Base-by-base conservation (phyloP, 176 grass and related monocot genomes). In the Lolium rigidum region DNA sequence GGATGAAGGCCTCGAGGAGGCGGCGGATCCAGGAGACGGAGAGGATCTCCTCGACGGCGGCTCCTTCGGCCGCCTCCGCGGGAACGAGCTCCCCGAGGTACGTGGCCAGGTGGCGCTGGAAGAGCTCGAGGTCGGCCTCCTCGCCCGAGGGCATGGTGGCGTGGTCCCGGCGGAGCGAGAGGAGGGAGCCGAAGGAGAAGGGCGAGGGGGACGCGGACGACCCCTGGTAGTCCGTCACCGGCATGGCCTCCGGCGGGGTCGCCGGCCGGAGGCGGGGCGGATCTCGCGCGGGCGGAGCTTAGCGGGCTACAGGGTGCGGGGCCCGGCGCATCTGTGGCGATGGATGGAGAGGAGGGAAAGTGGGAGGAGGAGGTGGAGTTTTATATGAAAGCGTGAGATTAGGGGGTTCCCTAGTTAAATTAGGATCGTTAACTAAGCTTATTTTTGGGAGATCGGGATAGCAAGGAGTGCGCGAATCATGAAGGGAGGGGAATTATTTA, bases 1-100 rank as follows among this genome's bases (percentile, higher is more conserved):
- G 81, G 48, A 98, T 72, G 73, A 98, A 95, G n/a, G 90, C 86
- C 62, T 98, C 95, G 5, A 98, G 89, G 37, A 98, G 93, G 62
- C 89, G 80, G 74, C 89, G 89, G 87, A 98, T 84, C 93, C 93
- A 98, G 17, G 90, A 52, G 1, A 95, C 83, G 13, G 93, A 93
- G 26, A 98, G 87, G 41, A 98, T 55, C 88, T 93, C 90, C 52
- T 87, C 89, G 6, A 16, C 89, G 4, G 57, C 70, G 2, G 31
- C 70, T 0, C 79, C 88, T 0, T 39, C 86, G 21, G 18, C 66
- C 28, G 16, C 86, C 0, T 64, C 74, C 2, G 49, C 86, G 10
- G 89, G 83, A 0, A 86, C 46, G 10, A 99, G 90, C 59, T 94
- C 93, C 9, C 81, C 50, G 76, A 99, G 95, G 75, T 80, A 88